These are phyloP conservation scores for Speleostelium caveatum DNA, from an alignment of 78 protist species.

Conservation along the genomic window DNA sequence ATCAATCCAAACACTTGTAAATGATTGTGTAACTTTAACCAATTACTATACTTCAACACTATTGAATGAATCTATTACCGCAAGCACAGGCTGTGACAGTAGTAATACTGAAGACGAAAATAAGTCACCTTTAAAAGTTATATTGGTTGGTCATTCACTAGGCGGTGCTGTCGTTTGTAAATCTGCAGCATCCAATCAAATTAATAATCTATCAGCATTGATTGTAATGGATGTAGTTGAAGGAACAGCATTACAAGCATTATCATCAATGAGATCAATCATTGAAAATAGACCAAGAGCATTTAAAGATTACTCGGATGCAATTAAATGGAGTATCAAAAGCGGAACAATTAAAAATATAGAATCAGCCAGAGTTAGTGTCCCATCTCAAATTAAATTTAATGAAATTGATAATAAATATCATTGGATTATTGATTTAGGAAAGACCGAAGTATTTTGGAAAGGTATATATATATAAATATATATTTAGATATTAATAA, in stretches of 20 bases:
- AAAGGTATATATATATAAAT: constrained; percentile 5
- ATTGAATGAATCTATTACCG: neutral
- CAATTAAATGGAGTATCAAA: constrained; percentile 82
- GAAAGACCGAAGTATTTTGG: constrained; percentile 87
- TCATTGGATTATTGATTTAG: constrained; percentile 86
- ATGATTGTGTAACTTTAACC: constrained; percentile 37
- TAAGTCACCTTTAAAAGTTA: constrained; percentile 1
- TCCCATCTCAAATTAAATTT: constrained; percentile 82
- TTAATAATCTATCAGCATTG: constrained; percentile 36
- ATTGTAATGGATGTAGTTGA: constrained; percentile 94
- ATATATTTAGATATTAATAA: neutral
- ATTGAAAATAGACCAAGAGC: constrained; percentile 81
- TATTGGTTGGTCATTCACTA: constrained; percentile 81
- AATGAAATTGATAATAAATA: constrained; percentile 5
- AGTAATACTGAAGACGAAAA: neutral
- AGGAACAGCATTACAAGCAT: constrained; percentile 87
- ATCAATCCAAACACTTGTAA: constrained; percentile 49
- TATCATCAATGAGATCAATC: constrained; percentile 79
- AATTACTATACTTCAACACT: neutral
- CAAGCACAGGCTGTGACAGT: too few species aligned
- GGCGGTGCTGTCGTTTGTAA: constrained; percentile 81
- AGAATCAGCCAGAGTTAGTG: constrained; percentile 79
- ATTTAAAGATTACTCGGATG: constrained; percentile 79
- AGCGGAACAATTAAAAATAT: constrained; percentile 45
- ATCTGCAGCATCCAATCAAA: neutral